Base-by-base conservation (phyloP, 805 yeast species). In the Saturnispora zaruensis region DNA sequence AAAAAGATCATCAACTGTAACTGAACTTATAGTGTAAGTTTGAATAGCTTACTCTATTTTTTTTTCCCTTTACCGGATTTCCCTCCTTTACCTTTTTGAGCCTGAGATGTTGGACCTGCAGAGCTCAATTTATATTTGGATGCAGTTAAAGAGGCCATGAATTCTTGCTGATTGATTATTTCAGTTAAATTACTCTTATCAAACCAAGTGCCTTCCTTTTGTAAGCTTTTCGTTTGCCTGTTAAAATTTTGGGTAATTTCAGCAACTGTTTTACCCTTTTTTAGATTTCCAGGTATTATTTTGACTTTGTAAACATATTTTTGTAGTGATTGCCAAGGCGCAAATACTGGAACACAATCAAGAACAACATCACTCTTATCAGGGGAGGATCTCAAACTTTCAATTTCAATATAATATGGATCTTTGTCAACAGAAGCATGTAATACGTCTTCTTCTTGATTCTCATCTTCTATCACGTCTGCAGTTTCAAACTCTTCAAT, bases 321-420 rank as follows among this genome's bases (percentile, higher is more conserved):
- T 52, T 71, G 74, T 55, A 93, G 64, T 0, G 97, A 75, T 11
- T 77, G 66, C 96, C 96, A 93, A 2, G 99, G 99, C 0, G 93
- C 97, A 73, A 89, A 91, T 18, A 87, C 81, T 0, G 96, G 95
- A 11, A 91, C 76, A 6, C 85, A 79, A 51, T 81, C 86, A 9
- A 72, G 59, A 9, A 86, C 68, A 3, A 59, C 67, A 59, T 86
- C 95, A 1, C 67, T 61, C 26, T 68, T 59, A 9, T 66, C 62
- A 1, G 81, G 81, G 32, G 75, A 72, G 14, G 71, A 50, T 23
- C 75, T 59, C 24, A 78, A 63, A 1, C 62, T 63, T 4, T 63
- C 49, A 14, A 64, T 46, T 6, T 58, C 51, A 14, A 54, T 45
- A 38, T 61, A 53, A 36, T 59, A 65, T 6, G 65, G 59, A 49